A percentile compares a stretch with the other conserved stretches of the same genome.
Conservation (phyloP, 768 basidiomycete genomes). For the Cyclocybe aegerita region DNA sequence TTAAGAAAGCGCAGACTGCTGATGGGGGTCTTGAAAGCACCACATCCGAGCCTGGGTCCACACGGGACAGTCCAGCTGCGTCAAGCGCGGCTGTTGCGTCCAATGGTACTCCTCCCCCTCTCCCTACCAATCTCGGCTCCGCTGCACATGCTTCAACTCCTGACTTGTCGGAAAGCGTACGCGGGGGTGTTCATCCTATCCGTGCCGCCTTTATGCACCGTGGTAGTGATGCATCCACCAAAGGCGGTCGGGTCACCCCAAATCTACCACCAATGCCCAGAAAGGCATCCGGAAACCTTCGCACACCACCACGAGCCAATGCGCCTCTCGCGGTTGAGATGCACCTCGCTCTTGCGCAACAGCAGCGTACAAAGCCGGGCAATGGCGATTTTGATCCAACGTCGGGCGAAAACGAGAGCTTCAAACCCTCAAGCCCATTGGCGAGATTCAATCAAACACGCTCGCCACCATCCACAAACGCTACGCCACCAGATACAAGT, state of each 20-base stretch:
- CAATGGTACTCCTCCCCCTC: slow-evolving; percentile 19
- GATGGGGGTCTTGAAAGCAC: slow-evolving; percentile 25
- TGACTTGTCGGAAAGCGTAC: slow-evolving; percentile 11
- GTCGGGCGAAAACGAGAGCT: slow-evolving; percentile 10
- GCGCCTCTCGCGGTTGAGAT: slow-evolving; percentile 47
- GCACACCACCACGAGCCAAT: slow-evolving; percentile 22
- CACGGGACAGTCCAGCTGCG: slow-evolving; percentile 3
- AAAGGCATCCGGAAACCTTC: slow-evolving; percentile 21
- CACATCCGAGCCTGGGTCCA: slow-evolving; percentile 12
- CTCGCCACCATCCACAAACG: slow-evolving; percentile 17
- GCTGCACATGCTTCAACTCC: slow-evolving; percentile 20
- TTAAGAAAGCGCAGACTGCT: slow-evolving; percentile 57
- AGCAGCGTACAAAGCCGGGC: slow-evolving; percentile 17
- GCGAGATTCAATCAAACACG: slow-evolving; percentile 19
- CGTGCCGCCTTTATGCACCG: slow-evolving; percentile 28
- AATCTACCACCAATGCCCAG: slow-evolving; percentile 12
- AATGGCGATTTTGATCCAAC: neutral
- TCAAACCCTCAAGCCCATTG: slow-evolving; percentile 17
- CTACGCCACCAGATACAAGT: slow-evolving; percentile 11
- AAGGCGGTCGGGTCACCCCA: slow-evolving; percentile 10
- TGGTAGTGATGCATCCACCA: slow-evolving; percentile 32
- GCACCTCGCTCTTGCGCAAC: slow-evolving; percentile 41
- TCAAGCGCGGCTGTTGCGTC: slow-evolving; percentile 20
- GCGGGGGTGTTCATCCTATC: slow-evolving; percentile 4
- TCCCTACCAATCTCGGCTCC: slow-evolving; percentile 21